Evolutionary conservation across 169 alveolate genomes (phyloP).

Genomic region (Cryptosporidium sp.): DNA sequence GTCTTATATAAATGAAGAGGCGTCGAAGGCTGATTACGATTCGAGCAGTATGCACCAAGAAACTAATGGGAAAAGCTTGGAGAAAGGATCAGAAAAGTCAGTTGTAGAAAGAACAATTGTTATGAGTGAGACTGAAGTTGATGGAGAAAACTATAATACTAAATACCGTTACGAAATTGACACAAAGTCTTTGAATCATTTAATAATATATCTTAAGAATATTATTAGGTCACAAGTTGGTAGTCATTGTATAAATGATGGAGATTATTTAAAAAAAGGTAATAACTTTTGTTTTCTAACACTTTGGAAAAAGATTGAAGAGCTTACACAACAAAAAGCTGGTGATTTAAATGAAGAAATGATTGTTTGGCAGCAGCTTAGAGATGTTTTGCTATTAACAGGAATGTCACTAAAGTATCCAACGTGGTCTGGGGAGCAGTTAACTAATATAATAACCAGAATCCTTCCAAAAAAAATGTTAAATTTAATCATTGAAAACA

Average conservation of each 20-base stretch:
- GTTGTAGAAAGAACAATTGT: not conserved
- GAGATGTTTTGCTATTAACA: conserved; percentile 64
- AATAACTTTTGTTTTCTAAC: conserved; percentile 44
- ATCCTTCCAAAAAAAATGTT: conserved; percentile 38
- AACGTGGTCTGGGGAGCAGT: conserved; percentile 73
- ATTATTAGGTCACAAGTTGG: not conserved
- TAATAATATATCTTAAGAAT: conserved; percentile 14
- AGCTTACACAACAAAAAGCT: conserved; percentile 14
- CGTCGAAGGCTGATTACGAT: not conserved
- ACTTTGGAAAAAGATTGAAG: conserved; percentile 61
- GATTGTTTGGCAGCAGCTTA: conserved; percentile 60
- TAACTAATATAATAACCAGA: conserved; percentile 58
- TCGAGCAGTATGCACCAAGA: not conserved
- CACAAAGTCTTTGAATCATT: not conserved
- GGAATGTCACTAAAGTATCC: conserved; percentile 75
- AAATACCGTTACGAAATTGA: conserved; percentile 8
- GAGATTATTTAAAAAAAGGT: not conserved
- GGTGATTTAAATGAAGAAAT: conserved; percentile 51
- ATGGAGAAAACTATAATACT: not conserved
- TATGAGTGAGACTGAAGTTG: not conserved
- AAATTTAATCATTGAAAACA: not conserved
- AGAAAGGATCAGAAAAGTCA: not conserved
- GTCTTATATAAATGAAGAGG: not conserved
- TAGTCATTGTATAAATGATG: not conserved
- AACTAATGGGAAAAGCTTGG: not conserved